Percentiles rank a stretch among this genome's conserved stretches.
Evolutionary conservation across 2,329 filamentous ascomycete species (phyloP).

Genomic region (Ascochyta clinopodiicola): DNA sequence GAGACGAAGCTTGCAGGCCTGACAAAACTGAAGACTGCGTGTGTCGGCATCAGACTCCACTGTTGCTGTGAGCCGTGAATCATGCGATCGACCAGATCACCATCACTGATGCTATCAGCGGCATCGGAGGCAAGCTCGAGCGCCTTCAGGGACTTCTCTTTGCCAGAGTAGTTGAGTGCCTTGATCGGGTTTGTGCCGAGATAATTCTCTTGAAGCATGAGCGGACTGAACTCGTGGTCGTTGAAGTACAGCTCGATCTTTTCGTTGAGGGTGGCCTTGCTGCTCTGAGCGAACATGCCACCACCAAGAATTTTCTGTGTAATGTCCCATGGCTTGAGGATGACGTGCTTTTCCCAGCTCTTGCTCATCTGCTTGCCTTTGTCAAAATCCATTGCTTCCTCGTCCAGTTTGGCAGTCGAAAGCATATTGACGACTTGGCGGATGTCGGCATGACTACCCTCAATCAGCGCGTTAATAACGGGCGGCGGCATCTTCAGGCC

Average conservation of each 20-base stretch:
- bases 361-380: constrained; percentile 94
- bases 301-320: constrained; percentile 89
- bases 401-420: constrained; percentile 88
- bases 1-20: constrained; percentile 85
- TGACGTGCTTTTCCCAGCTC: constrained; percentile 96
- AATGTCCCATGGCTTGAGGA: constrained; percentile 98
- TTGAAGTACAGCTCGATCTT: constrained; percentile 99
- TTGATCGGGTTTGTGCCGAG: constrained; percentile 78
- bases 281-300: constrained; percentile 82
- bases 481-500: constrained; percentile 81
- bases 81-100: constrained; percentile 95
- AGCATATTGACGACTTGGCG: constrained; percentile 99
- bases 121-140: constrained; percentile 87
- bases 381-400: constrained; percentile 79
- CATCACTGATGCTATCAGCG: constrained; percentile 95
- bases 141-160: constrained; percentile 78
- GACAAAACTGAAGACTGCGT: constrained; percentile 95
- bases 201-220: constrained; percentile 99
- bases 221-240: constrained; percentile 94
- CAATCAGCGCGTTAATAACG: constrained; percentile 91
- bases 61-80: constrained; percentile 98
- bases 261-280: constrained; percentile 89
- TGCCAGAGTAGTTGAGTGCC: constrained; percentile 66
- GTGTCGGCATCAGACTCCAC: constrained; percentile 96
- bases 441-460: constrained; percentile 94